A percentile compares a stretch with the other conserved stretches of the same genome.
These are phyloP conservation scores for Juglanconis juglandina DNA, from an alignment of 2,329 filamentous ascomycete genomes.

Conservation along the genomic window DNA sequence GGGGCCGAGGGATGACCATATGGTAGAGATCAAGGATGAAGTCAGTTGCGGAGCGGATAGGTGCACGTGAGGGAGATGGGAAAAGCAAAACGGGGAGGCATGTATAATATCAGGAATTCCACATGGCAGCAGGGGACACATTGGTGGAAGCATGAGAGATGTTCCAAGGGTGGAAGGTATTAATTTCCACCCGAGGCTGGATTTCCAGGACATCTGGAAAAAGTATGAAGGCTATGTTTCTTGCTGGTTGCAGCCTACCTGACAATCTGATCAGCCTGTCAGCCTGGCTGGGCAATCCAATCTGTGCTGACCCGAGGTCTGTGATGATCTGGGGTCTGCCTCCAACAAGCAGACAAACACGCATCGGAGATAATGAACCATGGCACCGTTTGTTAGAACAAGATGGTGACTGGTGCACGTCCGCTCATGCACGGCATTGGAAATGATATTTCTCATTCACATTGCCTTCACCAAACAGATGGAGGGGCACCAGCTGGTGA, in stretches of 20 bases:
- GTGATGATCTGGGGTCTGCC: not conserved
- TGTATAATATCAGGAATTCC: slow-evolving; percentile 2
- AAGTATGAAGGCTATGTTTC: not conserved
- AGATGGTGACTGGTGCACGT: not conserved
- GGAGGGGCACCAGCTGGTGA: not conserved
- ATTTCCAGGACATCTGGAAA: no score
- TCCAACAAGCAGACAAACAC: not conserved
- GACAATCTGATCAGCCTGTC: not conserved
- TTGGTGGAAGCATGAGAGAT: not conserved
- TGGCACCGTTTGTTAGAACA: not conserved
- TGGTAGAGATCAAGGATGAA: not conserved
- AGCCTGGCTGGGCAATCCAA: not conserved
- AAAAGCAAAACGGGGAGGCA: not conserved
- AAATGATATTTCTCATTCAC: not conserved
- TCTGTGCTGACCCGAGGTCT: not conserved
- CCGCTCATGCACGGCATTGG: not conserved
- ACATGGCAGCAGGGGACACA: not conserved
- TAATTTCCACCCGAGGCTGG: no score
- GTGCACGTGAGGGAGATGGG: not conserved
- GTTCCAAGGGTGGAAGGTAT: no score
- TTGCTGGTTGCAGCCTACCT: not conserved
- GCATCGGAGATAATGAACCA: not conserved
- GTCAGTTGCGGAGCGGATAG: not conserved
- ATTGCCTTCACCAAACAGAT: not conserved
- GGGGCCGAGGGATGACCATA: not conserved